phyloP scores from a whole-genome alignment of 371 early-diverging fungal species.

The Coemansia sp. region DNA sequence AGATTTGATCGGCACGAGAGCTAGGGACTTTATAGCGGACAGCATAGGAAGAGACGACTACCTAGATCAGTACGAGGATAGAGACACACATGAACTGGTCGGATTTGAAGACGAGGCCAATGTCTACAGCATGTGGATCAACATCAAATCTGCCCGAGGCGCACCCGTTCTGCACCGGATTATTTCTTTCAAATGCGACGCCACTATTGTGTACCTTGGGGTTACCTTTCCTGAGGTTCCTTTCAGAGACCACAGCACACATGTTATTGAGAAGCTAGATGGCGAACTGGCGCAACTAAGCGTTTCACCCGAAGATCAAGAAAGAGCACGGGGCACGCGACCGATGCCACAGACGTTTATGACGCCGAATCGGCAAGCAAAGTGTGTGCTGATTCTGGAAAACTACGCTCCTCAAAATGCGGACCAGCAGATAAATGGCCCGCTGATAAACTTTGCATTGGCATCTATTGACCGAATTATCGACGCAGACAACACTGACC shows the following conservation, averaged over 20 bases:
- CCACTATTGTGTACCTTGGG: conserved; percentile 23
- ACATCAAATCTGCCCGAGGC: conserved; percentile 25
- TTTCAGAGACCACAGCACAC: conserved; percentile 15
- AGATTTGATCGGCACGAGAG: conserved; percentile 11
- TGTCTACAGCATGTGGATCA: conserved; percentile 40
- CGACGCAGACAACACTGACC: conserved; percentile 27
- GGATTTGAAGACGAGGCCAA: conserved; percentile 16
- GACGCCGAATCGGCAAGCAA: conserved; percentile 20
- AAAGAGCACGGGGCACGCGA: not conserved
- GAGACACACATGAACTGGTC: too few species aligned
- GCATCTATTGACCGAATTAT: conserved; percentile 28
- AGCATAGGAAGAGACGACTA: conserved; percentile 18
- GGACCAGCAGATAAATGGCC: conserved; percentile 21
- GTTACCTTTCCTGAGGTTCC: conserved; percentile 38
- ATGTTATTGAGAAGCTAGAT: conserved; percentile 38
- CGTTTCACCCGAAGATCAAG: conserved; percentile 11
- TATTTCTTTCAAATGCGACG: conserved; percentile 36
- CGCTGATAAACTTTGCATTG: conserved; percentile 28
- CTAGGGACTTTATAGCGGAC: conserved; percentile 37
- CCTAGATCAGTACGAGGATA: conserved; percentile 9
- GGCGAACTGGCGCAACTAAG: conserved; percentile 21
- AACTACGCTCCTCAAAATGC: conserved; percentile 3
- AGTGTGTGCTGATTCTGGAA: conserved; percentile 40
- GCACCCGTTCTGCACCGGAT: conserved; percentile 28
- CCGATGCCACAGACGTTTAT: conserved; percentile 23